phyloP scores from a whole-genome alignment of 1,139 yeast species.

The Blastobotrys elegans region DNA sequence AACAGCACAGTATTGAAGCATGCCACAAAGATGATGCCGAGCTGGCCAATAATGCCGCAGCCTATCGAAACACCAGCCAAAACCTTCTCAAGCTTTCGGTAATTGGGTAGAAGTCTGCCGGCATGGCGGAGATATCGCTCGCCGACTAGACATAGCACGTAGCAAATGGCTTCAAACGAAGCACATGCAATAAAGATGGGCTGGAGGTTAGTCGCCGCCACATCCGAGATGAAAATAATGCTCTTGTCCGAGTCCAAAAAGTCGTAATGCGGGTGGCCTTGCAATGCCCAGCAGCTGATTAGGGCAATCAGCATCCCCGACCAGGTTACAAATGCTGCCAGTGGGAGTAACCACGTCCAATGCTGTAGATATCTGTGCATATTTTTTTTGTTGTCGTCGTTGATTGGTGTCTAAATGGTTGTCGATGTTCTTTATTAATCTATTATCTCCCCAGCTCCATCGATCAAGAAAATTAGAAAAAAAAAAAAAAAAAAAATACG shows the following conservation, averaged over 20 bases:
- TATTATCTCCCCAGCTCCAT: too few species aligned
- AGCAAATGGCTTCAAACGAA: slow-evolving; percentile 73
- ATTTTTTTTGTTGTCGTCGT: too few species aligned
- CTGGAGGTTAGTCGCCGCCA: slow-evolving; percentile 79
- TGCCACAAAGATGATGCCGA: slow-evolving; percentile 71
- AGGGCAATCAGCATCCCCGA: slow-evolving; percentile 75
- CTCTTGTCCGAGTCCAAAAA: slow-evolving; percentile 47
- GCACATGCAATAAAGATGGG: slow-evolving; percentile 80
- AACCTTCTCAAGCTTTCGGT: slow-evolving; percentile 44
- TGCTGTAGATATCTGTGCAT: slow-evolving; percentile 20
- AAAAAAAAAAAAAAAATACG: too few species aligned
- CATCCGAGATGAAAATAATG: slow-evolving; percentile 74
- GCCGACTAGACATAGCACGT: slow-evolving; percentile 58
- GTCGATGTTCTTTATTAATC: background rate
- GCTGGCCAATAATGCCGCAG: slow-evolving; percentile 60
- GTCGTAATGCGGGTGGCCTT: slow-evolving; percentile 68
- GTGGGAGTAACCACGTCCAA: slow-evolving; percentile 44
- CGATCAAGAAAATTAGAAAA: background rate
- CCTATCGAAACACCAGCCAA: slow-evolving; percentile 49
- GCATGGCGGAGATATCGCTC: slow-evolving; percentile 52
- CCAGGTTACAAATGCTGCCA: slow-evolving; percentile 56
- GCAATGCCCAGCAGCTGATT: slow-evolving; percentile 66
- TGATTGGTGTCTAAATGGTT: background rate
- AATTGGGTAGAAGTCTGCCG: slow-evolving; percentile 52
- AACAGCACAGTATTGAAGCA: slow-evolving; percentile 64